Evolutionary conservation across 1,139 yeast genomes (phyloP), one percentile per base, ranked within the genome.

Genomic region (Pneumocystis oryctolagi): DNA sequence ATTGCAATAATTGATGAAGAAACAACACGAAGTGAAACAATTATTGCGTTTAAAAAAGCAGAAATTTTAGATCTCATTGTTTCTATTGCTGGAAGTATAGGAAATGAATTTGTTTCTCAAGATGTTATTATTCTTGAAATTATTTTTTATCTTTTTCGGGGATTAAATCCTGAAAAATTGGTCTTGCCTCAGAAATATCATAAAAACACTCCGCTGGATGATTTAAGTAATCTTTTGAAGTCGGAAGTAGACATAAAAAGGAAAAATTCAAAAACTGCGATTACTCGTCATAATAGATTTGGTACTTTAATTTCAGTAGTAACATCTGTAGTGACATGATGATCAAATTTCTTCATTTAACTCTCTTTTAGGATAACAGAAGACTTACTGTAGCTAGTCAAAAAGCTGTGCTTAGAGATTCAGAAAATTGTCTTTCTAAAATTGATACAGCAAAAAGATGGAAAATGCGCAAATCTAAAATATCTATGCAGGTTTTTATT

Each of bases 261-360:
- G 32, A 59, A 56, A 30, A 53, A 31, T 57, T 40, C 35, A 14
- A 53, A 76, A 60, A 73, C 74, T 25, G 66, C 69, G 14, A 62
- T 59, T 60, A 66, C 90, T 0, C 79, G 98, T 62, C 98, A 92
- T 71, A 92, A 95, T 3, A 79, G 96, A 58, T 92, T 92, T 75
- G 98, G 98, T 1, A 84, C 97, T 0, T 76, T 90, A 67, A 73
- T 89, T 12, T 84, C 95, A 1, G 78, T 89, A 37, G 82, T 84
- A 65, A 80, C 82, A 34, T 77, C 79, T 47, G 55, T 47, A 47
- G 3, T 25, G 3, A 47, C 12, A 12, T 47, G 31, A 60, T n/a
- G 37, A 18, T 56, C 8, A 20, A 35, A n/a, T 30, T 59, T 47
- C 31, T 4, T 57, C 2, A 18, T 3, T 60, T 64, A 12, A 37